These are phyloP conservation scores for Aphanomyces astaci DNA, from an alignment of 352 stramenopile genomes.

Conservation along the genomic window DNA sequence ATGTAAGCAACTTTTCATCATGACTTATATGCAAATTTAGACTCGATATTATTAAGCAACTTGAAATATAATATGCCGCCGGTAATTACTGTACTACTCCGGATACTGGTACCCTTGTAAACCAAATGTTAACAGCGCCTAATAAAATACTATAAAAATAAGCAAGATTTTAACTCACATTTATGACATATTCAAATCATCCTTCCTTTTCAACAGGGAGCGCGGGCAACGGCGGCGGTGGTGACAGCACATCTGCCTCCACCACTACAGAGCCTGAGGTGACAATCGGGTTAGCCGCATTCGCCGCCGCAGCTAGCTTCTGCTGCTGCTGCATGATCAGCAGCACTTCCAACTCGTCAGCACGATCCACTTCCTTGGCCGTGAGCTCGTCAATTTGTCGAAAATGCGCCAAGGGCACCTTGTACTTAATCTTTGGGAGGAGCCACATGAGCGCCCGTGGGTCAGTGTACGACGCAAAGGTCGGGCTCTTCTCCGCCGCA, in stretches of 20 bases:
- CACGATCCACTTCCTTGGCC: conserved; percentile 61
- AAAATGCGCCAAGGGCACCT: conserved; percentile 71
- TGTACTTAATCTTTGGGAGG: conserved; percentile 71
- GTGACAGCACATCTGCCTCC: too few species aligned
- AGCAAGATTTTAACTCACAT: too few species aligned
- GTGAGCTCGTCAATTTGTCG: conserved; percentile 75
- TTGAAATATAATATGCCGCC: too few species aligned
- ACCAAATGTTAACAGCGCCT: too few species aligned
- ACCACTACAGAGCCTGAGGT: background rate
- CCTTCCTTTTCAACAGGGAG: background rate
- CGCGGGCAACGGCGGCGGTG: background rate
- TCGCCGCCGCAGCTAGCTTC: background rate
- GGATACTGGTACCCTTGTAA: too few species aligned
- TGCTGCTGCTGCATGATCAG: conserved; percentile 13
- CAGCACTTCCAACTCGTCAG: conserved; percentile 52
- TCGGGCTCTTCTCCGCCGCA: conserved; percentile 36
- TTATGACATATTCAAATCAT: too few species aligned
- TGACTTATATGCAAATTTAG: background rate
- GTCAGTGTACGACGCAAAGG: conserved; percentile 79
- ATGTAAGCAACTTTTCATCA: background rate
- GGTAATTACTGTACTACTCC: too few species aligned
- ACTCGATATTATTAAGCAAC: too few species aligned
- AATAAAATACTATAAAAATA: too few species aligned
- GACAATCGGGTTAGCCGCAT: background rate
- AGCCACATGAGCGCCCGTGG: conserved; percentile 73